Evolutionary conservation across 2,329 filamentous ascomycete species (phyloP), one percentile per base, ranked within the genome.

Genomic region (Aspergillus tamarii): DNA sequence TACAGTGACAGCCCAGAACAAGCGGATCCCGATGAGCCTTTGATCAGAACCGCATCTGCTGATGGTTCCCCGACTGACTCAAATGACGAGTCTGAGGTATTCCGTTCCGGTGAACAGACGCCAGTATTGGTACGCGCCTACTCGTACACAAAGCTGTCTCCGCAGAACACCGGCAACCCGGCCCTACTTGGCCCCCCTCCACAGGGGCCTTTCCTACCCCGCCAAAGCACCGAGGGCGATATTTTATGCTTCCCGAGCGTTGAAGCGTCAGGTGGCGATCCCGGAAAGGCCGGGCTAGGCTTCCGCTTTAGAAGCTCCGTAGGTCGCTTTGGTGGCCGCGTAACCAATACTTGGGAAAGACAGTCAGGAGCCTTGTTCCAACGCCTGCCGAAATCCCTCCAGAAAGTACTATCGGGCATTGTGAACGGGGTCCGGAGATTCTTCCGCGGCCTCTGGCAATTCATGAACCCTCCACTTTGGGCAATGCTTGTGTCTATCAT

Each of bases 401-500:
- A 89, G 70, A 84, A 79, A 57, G 68, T 74, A 8, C 72, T 89
- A 4, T 77, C 81, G 11, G 80, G 76, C 28, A 66, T 81, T 21
- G 80, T 76, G 52, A 76, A 73, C 36, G 79, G 76, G 48, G 59
- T 81, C 34, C 70, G 70, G 77, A 85, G 76, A 66, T 89, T 92
- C 70, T 79, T 87, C 69, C 80, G 80, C 56, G 93, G 93, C 59
- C 76, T 94, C 14, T 95, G 91, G 91, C 91, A 91, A 55, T 97
- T 97, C 77, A 98, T 99, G 94, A 98, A 98, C 79, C 94, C 95
- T 48, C 95, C 95, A 0, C 88, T 99, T 30, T 98, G 94, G 93
- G 94, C 95, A 34, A 98, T 99, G 95, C 82, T 98, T 39, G 83
- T 89, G 45, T 92, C 95, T n/a, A 89, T 98, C 53, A 81, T 97